These are phyloP conservation scores for Domatiomyces catenatus DNA, from an alignment of 2,329 filamentous ascomycete genomes.

Conservation along the genomic window DNA sequence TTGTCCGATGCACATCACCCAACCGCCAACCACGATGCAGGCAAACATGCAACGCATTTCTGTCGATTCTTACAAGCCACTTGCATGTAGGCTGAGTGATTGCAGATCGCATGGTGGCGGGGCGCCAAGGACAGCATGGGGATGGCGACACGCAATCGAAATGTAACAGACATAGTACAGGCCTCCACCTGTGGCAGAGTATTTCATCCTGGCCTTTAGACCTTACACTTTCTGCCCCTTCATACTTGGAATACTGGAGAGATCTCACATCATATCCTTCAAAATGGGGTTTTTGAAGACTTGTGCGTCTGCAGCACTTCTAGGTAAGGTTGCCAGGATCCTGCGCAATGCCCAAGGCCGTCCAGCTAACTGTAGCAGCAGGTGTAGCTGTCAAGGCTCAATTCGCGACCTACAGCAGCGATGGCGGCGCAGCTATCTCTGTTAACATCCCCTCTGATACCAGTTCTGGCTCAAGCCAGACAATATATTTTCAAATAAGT, in stretches of 20 bases:
- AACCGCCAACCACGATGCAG: not conserved
- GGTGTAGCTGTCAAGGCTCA: slow-evolving; percentile 12
- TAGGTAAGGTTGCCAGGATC: not conserved
- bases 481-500: slow-evolving; percentile 44
- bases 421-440: slow-evolving; percentile 14
- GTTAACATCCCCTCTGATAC: slow-evolving; percentile 41
- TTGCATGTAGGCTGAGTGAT: not conserved
- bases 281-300: slow-evolving; percentile 2
- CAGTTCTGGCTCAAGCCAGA: slow-evolving; percentile 34
- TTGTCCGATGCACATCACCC: not conserved
- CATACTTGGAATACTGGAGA: too few species aligned
- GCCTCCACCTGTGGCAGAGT: not conserved
- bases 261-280: too few species aligned
- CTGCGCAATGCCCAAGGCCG: not conserved
- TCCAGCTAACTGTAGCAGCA: slow-evolving; percentile 22
- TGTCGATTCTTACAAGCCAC: not conserved
- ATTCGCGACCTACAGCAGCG: slow-evolving; percentile 9
- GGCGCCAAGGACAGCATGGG: not conserved
- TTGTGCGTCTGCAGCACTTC: not conserved
- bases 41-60: not conserved
- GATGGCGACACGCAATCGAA: not conserved
- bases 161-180: not conserved
- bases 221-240: not conserved
- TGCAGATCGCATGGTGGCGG: not conserved
- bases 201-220: not conserved